Base-by-base conservation (phyloP, 495 filamentous ascomycete genomes). In the Aspergillus campestris region DNA sequence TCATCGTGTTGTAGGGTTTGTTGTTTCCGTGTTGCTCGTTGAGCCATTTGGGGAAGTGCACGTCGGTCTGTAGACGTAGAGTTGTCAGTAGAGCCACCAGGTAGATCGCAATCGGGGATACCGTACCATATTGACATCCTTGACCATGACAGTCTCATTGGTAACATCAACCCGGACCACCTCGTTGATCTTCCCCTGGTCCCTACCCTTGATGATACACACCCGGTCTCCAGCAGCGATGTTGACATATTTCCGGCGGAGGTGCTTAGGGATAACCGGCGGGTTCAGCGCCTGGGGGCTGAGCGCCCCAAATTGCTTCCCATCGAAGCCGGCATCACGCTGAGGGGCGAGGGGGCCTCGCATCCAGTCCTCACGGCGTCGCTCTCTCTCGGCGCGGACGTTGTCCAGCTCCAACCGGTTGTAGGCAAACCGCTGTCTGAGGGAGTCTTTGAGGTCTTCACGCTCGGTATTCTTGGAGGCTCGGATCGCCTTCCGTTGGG, bases 181-280 rank as follows among this genome's bases (percentile, higher is more conserved):
- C 29, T 65, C 66, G 27, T 82, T 83, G 67, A 98, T 94, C 64
- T 82, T 83, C 46, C 88, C 87, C 69, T 81, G 83, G 50, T 90
- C 84, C 46, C 70, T 70, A 14, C 90, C 89, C 40, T 82, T 80
- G 37, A 84, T 66, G 30, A 94, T 60, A 31, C 88, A 86, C 29
- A 94, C 86, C 43, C 90, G 74, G 56, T 96, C 90, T 7, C 78
- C 81, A 7, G 64, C 56, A 11, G 70, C 75, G 51, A 96, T 72
- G 45, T 83, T 83, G 49, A 82, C 70, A 51, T 73, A 71, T 54
- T 75, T 71, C 34, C 72, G 66, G 43, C 78, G 80, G 35, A 67
- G 51, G 41, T 73, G 60, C 45, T 67, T 47, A 18, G 66, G 66
- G 33, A 75, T 52, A 31, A 57, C 50, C 12, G 67, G 59, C 15